Percentiles rank a stretch among this genome's conserved stretches.
Conservation (phyloP, 306 rosid genomes). For the Malus sieversii region DNA sequence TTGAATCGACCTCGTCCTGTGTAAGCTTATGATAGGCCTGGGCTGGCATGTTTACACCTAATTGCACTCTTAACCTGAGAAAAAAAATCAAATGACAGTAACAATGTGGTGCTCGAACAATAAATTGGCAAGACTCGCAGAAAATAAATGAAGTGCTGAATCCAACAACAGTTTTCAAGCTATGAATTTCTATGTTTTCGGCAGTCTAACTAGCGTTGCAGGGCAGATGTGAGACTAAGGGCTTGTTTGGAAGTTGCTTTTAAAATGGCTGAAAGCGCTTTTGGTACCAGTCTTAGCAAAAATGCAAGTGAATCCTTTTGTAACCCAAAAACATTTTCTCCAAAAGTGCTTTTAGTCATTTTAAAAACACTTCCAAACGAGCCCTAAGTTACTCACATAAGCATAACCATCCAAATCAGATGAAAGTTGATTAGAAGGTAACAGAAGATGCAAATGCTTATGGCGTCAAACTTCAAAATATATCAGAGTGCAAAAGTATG, state of each 20-base stretch:
- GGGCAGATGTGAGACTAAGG: neutral
- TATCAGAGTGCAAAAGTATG: neutral
- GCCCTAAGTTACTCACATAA: neutral
- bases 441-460: neutral
- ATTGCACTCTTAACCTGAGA: conserved; percentile 74
- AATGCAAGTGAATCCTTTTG: too few species aligned
- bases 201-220: neutral
- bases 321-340: too few species aligned
- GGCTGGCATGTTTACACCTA: conserved; percentile 99
- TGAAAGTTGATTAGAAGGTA: neutral
- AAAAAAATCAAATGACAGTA: conserved; percentile 1
- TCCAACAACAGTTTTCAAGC: neutral
- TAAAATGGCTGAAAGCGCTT: too few species aligned
- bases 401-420: neutral
- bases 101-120: neutral
- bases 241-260: too few species aligned
- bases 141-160: neutral
- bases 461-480: neutral
- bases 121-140: neutral
- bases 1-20: conserved; percentile 37
- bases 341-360: too few species aligned
- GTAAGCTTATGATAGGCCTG: conserved; percentile 48
- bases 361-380: too few species aligned
- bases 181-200: neutral
- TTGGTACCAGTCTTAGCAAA: too few species aligned